Evolutionary conservation across 352 stramenopile genomes (phyloP).

Genomic region (Pythium apleroticum): DNA sequence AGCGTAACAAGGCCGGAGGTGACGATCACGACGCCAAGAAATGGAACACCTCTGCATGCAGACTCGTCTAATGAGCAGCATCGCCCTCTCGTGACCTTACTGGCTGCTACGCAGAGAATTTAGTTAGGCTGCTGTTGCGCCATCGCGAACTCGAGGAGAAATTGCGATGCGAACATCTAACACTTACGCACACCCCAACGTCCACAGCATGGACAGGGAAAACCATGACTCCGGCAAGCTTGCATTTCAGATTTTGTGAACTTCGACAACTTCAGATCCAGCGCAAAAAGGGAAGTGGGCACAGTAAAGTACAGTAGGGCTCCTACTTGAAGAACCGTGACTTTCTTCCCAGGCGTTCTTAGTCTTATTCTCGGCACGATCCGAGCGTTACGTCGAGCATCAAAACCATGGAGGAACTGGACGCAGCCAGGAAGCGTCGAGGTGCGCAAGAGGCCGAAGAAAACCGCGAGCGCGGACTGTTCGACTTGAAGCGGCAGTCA

Average conservation of each 20-base stretch:
- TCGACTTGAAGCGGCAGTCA: not conserved
- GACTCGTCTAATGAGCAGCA: not conserved
- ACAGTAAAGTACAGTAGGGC: not conserved
- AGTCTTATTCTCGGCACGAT: slow-evolving; percentile 3
- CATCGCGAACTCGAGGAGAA: not conserved
- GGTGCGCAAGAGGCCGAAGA: not conserved
- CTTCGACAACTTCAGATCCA: not conserved
- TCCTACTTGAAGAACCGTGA: not conserved
- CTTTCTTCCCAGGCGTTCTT: not conserved
- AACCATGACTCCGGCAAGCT: too few species aligned
- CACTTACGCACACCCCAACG: too few species aligned
- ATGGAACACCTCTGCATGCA: not conserved
- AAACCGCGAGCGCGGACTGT: not conserved
- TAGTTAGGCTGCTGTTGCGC: not conserved
- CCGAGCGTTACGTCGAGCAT: slow-evolving; percentile 6
- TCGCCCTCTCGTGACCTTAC: not conserved
- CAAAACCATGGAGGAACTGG: slow-evolving; percentile 7
- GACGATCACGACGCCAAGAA: not conserved
- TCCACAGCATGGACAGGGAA: not conserved
- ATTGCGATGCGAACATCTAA: too few species aligned
- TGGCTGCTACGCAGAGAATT: not conserved
- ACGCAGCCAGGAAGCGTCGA: not conserved
- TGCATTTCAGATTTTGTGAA: too few species aligned
- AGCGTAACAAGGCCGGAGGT: not conserved
- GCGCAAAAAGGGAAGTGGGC: not conserved